Conservation (phyloP, 2,329 filamentous ascomycete genomes). For the Ilyonectria sp. region DNA sequence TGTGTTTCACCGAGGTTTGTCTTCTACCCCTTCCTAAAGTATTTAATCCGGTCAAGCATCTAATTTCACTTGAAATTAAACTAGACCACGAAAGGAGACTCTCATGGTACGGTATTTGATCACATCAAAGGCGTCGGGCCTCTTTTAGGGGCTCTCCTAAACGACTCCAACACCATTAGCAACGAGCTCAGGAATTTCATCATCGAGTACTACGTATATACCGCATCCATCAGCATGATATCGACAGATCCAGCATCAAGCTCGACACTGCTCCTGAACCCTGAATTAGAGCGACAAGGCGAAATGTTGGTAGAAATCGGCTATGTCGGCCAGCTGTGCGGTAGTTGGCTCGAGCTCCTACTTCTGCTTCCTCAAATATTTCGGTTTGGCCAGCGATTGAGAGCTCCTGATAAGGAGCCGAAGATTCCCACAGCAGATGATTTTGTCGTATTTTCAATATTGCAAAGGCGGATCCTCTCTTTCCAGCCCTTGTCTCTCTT, state of each 20-base stretch:
- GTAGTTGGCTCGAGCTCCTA: conserved; percentile 47
- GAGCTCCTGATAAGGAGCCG: conserved; percentile 27
- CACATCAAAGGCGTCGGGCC: conserved; percentile 56
- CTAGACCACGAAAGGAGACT: conserved; percentile 50
- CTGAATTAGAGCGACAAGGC: conserved; percentile 37
- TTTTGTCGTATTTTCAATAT: conserved; percentile 52
- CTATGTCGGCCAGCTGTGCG: conserved; percentile 47
- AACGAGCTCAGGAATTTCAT: conserved; percentile 55
- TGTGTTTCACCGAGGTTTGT: conserved; percentile 59
- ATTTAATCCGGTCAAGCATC: not conserved
- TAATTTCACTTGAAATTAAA: not conserved
- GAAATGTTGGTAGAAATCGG: conserved; percentile 30
- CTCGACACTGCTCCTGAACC: conserved; percentile 35
- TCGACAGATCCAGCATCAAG: conserved; percentile 48
- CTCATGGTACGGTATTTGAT: conserved; percentile 56
- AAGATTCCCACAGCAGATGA: conserved; percentile 51
- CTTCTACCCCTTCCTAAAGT: not conserved
- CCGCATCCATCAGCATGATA: conserved; percentile 57
- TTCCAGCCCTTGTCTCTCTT: conserved; percentile 50
- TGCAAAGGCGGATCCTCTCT: conserved; percentile 52
- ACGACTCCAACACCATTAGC: conserved; percentile 47
- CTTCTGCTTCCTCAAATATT: conserved; percentile 50
- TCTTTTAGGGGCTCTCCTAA: conserved; percentile 50
- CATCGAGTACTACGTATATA: conserved; percentile 59
- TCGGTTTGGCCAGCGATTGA: conserved; percentile 50